These are phyloP conservation scores for Gracilariopsis chorda DNA, from an alignment of 23 red algal genomes.

Conservation along the genomic window DNA sequence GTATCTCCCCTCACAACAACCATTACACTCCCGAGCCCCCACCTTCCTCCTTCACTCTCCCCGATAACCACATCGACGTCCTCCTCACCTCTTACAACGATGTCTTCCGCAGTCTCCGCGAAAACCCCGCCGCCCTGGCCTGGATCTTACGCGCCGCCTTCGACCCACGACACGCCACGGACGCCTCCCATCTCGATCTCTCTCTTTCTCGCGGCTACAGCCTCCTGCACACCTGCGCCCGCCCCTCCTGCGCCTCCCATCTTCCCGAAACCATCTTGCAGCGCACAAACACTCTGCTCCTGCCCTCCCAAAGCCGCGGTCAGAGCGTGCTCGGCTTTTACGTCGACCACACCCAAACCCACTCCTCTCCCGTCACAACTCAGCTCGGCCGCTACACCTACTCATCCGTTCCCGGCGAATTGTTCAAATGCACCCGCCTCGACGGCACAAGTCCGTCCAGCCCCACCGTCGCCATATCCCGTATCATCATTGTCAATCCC, in stretches of 20 bases:
- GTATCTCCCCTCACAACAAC: neutral
- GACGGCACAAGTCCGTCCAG: constrained; percentile 7
- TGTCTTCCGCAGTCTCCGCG: constrained; percentile 36
- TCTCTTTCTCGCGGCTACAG: constrained; percentile 34
- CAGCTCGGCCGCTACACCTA: constrained; percentile 30
- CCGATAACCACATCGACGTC: neutral
- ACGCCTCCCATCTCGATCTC: constrained; percentile 1
- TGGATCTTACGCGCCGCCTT: constrained; percentile 38
- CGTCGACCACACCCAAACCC: constrained; percentile 4
- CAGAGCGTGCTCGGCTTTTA: constrained; percentile 27
- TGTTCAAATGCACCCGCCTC: constrained; percentile 22
- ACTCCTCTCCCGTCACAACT: neutral
- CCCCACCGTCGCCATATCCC: constrained; percentile 13
- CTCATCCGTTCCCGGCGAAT: neutral
- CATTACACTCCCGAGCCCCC: neutral
- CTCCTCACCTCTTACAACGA: constrained; percentile 27
- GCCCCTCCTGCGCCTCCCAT: neutral
- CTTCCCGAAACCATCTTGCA: constrained; percentile 28
- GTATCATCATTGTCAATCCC: neutral
- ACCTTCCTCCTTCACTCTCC: neutral
- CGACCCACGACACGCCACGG: neutral
- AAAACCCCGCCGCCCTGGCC: constrained; percentile 9
- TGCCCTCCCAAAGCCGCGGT: constrained; percentile 19
- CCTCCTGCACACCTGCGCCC: constrained; percentile 29
- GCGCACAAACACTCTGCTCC: constrained; percentile 18